Conservation (phyloP, 1,139 yeast genomes). For the Debaryomyces coudertii region DNA sequence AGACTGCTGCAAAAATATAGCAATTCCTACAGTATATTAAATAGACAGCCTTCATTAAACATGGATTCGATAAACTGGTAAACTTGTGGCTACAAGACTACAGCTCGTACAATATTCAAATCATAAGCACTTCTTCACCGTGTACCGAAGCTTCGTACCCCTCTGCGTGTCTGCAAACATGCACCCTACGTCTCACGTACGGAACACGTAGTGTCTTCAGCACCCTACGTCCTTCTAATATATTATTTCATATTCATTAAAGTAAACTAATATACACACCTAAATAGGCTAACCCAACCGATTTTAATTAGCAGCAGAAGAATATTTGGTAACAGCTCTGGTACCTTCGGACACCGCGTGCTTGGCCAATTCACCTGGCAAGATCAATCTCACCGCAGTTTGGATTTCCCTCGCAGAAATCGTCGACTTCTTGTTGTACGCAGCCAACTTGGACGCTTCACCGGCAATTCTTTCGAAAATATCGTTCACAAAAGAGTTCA, state of each 20-base stretch:
- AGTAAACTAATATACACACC: slow-evolving; percentile 24
- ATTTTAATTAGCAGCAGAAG: slow-evolving; percentile 69
- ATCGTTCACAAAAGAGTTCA: slow-evolving; percentile 98
- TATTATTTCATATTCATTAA: slow-evolving; percentile 18
- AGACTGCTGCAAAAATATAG: too few relatives aligned
- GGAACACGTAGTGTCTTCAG: too few relatives aligned
- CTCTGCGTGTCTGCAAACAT: too few relatives aligned
- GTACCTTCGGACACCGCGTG: slow-evolving; percentile 99
- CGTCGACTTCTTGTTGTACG: slow-evolving; percentile 98
- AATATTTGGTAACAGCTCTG: slow-evolving; percentile 99
- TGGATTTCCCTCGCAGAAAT: slow-evolving; percentile 99
- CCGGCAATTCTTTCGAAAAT: slow-evolving; percentile 94
- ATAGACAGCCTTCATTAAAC: too few relatives aligned
- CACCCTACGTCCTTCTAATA: background rate
- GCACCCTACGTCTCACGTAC: too few relatives aligned
- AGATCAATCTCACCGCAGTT: slow-evolving; percentile 98
- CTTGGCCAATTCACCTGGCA: slow-evolving; percentile 99
- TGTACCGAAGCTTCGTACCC: too few relatives aligned
- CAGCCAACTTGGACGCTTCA: slow-evolving; percentile 99
- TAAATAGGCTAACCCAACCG: slow-evolving; percentile 15
- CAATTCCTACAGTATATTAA: too few relatives aligned
- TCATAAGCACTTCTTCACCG: too few relatives aligned
- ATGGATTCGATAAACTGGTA: too few relatives aligned
- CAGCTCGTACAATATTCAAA: too few relatives aligned
- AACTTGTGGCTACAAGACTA: too few relatives aligned